Conservation (phyloP, 2,329 filamentous ascomycete genomes). For the Ophiocordyceps camponoti-saundersi region DNA sequence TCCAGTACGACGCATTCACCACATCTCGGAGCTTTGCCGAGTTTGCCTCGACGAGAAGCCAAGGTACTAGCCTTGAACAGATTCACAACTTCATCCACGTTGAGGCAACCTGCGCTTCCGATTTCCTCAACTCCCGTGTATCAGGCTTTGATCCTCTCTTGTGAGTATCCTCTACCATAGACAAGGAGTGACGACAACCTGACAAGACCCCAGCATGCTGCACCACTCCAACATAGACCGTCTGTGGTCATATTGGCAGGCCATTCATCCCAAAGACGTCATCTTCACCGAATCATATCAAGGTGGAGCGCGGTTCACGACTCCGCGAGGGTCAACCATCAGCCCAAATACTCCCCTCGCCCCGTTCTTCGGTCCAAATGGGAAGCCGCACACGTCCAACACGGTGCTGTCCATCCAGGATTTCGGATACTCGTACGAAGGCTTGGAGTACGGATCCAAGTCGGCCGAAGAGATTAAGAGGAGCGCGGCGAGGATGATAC, state of each 20-base stretch:
- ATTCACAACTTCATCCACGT: conserved; percentile 25
- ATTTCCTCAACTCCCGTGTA: conserved; percentile 21
- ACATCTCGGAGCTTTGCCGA: conserved; percentile 16
- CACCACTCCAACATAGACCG: conserved; percentile 45
- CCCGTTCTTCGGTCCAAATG: conserved; percentile 27
- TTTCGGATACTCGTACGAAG: conserved; percentile 22
- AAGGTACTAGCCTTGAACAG: conserved; percentile 23
- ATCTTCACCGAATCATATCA: conserved; percentile 18
- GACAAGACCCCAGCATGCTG: conserved; percentile 17
- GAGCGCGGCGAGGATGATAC: neutral
- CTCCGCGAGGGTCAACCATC: conserved; percentile 19
- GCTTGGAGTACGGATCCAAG: conserved; percentile 16
- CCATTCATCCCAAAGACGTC: conserved; percentile 18
- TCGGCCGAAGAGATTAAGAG: conserved; percentile 9
- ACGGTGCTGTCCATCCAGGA: conserved; percentile 17
- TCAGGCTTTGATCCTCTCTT: conserved; percentile 28
- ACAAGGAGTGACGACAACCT: neutral
- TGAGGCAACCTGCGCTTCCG: conserved; percentile 19
- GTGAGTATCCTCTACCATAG: conserved; percentile 9
- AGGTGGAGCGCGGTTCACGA: conserved; percentile 21
- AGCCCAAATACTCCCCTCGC: conserved; percentile 26
- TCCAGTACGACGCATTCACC: conserved; percentile 22
- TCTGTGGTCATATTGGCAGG: conserved; percentile 39
- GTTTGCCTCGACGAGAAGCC: conserved; percentile 16
- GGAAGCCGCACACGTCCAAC: conserved; percentile 16